Evolutionary conservation across 2,329 filamentous ascomycete species (phyloP).

Genomic region (Aspergillus carbonarius): DNA sequence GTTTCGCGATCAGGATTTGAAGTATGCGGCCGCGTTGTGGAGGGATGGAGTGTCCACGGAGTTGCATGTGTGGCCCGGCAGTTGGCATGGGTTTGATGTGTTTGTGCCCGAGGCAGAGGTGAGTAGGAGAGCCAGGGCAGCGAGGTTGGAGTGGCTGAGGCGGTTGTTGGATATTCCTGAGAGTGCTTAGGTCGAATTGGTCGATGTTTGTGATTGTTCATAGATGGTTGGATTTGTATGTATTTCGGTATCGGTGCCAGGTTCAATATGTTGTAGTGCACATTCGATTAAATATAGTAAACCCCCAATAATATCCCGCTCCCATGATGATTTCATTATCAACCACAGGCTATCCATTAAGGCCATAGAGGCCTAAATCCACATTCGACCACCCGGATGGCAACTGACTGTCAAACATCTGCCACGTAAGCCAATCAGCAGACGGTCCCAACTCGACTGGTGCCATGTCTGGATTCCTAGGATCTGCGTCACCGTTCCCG

Average conservation of each 20-base stretch:
- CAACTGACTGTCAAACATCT: conserved; percentile 12
- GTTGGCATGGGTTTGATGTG: conserved; percentile 14
- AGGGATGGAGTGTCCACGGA: conserved; percentile 10
- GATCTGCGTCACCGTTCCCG: neutral
- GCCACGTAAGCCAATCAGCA: conserved; percentile 12
- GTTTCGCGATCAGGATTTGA: conserved; percentile 16
- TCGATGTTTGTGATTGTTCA: neutral
- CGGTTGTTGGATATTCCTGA: neutral
- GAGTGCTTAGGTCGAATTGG: neutral
- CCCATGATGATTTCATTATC: too few species aligned
- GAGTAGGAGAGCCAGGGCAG: neutral
- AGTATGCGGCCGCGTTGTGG: conserved; percentile 12
- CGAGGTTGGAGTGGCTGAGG: neutral
- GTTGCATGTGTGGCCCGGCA: conserved; percentile 16
- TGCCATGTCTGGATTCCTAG: neutral
- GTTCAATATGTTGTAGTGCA: too few species aligned
- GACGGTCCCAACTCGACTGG: neutral
- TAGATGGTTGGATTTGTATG: too few species aligned
- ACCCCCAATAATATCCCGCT: too few species aligned
- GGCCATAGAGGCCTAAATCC: too few species aligned
- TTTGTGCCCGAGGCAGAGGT: neutral
- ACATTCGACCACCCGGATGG: conserved; percentile 3
- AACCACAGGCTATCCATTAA: too few species aligned
- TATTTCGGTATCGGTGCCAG: too few species aligned
- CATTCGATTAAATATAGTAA: too few species aligned